Conservation (phyloP, 495 filamentous ascomycete species). For the Immersiella caudata region DNA sequence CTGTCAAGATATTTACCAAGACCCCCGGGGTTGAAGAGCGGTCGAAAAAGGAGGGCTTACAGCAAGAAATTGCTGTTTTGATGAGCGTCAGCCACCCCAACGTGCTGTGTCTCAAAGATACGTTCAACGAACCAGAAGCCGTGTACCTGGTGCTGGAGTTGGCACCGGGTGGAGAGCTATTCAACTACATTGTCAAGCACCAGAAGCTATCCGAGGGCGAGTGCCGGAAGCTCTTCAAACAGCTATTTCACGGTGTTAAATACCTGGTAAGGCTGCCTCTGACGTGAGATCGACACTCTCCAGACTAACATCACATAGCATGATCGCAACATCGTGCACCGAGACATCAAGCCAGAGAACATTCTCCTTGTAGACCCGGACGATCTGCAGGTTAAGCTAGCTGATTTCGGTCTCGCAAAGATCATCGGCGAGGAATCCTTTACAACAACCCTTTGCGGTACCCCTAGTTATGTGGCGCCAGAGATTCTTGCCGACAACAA, state of each 20-base stretch:
- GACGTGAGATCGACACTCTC: slow-evolving; percentile 29
- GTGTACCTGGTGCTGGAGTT: slow-evolving; percentile 94
- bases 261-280: slow-evolving; percentile 73
- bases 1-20: slow-evolving; percentile 93
- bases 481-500: slow-evolving; percentile 83
- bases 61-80: slow-evolving; percentile 93
- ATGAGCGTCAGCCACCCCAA: slow-evolving; percentile 98
- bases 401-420: slow-evolving; percentile 97
- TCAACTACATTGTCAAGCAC: slow-evolving; percentile 89
- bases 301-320: slow-evolving; percentile 66
- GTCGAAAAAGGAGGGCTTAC: slow-evolving; percentile 79
- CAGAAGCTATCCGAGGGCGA: slow-evolving; percentile 84
- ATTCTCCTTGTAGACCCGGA: slow-evolving; percentile 81
- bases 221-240: slow-evolving; percentile 81
- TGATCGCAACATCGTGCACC: slow-evolving; percentile 95
- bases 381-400: slow-evolving; percentile 84
- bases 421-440: slow-evolving; percentile 99
- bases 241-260: slow-evolving; percentile 91
- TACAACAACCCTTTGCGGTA: slow-evolving; percentile 95
- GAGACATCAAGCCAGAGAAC: slow-evolving; percentile 99
- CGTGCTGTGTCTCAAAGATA: slow-evolving; percentile 90
- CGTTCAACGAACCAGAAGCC: slow-evolving; percentile 86
- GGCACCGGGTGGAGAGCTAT: slow-evolving; percentile 89
- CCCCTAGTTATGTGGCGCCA: slow-evolving; percentile 93
- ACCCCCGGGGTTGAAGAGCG: slow-evolving; percentile 74